phyloP scores from a whole-genome alignment of 441 rosid genomes.

The Jatropha podagrica region DNA sequence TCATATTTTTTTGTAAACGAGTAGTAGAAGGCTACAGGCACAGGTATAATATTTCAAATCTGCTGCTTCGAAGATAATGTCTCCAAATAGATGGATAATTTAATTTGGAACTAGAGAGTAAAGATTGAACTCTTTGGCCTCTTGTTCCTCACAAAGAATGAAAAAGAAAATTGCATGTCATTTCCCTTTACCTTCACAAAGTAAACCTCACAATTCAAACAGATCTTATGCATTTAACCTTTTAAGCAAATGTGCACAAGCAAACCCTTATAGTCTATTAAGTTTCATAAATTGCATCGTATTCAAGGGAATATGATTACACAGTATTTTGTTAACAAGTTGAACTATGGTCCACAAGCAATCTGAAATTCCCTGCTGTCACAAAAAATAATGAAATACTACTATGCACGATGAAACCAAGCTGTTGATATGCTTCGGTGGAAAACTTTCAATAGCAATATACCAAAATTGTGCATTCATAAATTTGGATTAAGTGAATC shows the following conservation, averaged over 20 bases:
- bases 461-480: background rate
- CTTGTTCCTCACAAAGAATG: background rate
- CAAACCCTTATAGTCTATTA: too few relatives aligned
- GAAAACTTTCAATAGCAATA: background rate
- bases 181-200: background rate
- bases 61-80: background rate
- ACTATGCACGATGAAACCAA: background rate
- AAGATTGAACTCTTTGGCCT: background rate
- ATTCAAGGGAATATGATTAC: background rate
- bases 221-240: background rate
- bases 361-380: background rate
- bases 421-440: background rate
- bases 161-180: background rate
- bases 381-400: background rate
- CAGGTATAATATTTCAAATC: background rate
- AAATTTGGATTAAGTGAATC: background rate
- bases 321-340: background rate
- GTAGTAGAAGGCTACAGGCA: background rate
- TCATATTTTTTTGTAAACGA: background rate
- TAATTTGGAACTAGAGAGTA: background rate
- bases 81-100: background rate
- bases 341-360: background rate
- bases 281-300: background rate
- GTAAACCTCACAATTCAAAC: background rate
- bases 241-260: background rate